Evolutionary conservation across 345 rosid genomes (phyloP), one percentile per base, ranked within the genome.

Genomic region (Populus davidiana): DNA sequence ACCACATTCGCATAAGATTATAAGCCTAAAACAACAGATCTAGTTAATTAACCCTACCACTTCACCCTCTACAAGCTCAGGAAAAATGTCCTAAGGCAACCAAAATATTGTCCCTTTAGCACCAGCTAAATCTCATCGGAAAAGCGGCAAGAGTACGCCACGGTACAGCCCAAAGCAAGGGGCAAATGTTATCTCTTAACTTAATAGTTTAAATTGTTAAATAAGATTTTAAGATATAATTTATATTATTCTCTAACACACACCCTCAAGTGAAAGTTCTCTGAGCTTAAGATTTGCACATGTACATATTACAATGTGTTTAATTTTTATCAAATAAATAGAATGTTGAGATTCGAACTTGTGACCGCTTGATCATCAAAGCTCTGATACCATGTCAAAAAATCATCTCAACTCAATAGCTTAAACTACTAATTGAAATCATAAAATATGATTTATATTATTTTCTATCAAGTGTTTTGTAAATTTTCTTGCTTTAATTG

Each of bases 71-170:
- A 36, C 70, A 67, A 67, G 47, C 23, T 52, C 59, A 20, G 18
- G 56, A 21, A 52, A 52, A 38, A 87, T 87, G 86, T 70, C 47
- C 0, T 80, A 86, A 0, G 85, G 80, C 3, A 77, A 81, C 61
- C 89, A 84, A 1, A 25, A 25, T 25, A 70, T 8, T 0, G 23
- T 59, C 47, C 82, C 80, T 6, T 59, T 81, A 44, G 87, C 89
- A 25, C 87, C 88, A 4, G 16, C 82, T 0, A 73, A 43, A 31
- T 75, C 54, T 2, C 64, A 81, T 11, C 83, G 71, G 12, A 78
- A 86, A 70, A 84, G 91, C 79, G 89, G 89, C 27, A 83, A 64
- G 87, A 78, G 69, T 71, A 8, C 5, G 83, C 74, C 8, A 31
- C 72, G 1, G 2, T 50, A 0, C 75, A 56, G 50, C 74, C 4